Evolutionary conservation across 1,284 basidiomycete species (phyloP).

Genomic region (Lentinula novae-zelandiae): DNA sequence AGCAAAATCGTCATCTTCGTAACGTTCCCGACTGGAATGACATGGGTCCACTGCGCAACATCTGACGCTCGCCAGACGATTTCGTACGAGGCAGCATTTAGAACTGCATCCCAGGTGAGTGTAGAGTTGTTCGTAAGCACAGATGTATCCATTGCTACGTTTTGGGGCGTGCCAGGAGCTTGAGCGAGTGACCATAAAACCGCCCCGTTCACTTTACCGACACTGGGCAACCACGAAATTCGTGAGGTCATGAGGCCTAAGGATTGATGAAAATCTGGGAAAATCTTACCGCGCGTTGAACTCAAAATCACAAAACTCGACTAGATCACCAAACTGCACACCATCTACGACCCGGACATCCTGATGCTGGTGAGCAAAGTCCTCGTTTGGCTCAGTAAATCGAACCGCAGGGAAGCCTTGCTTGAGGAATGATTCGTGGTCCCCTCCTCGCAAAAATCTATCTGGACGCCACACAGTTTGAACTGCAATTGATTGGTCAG

Average conservation of each 20-base stretch:
- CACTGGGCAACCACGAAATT: constrained; percentile 15
- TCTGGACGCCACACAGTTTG: constrained; percentile 16
- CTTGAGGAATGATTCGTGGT: constrained; percentile 47
- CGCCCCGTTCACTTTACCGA: constrained; percentile 49
- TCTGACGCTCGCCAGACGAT: constrained; percentile 49
- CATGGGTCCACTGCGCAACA: constrained; percentile 43
- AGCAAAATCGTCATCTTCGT: constrained; percentile 36
- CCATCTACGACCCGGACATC: constrained; percentile 47
- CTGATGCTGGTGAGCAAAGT: constrained; percentile 56
- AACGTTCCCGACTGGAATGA: constrained; percentile 44
- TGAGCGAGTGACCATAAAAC: constrained; percentile 50
- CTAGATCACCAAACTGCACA: constrained; percentile 49
- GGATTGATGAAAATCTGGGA: not conserved
- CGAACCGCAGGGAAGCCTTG: constrained; percentile 48
- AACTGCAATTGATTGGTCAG: constrained; percentile 4
- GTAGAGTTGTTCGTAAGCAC: constrained; percentile 52
- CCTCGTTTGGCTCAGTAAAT: constrained; percentile 53
- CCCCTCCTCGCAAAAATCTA: constrained; percentile 49
- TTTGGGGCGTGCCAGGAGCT: constrained; percentile 48
- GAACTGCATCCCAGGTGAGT: constrained; percentile 39
- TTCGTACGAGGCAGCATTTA: constrained; percentile 36
- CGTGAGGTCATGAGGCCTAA: not conserved
- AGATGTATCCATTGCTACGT: constrained; percentile 40
- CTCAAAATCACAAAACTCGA: constrained; percentile 48
- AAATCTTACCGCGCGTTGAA: constrained; percentile 33